phyloP scores from a whole-genome alignment of 2,329 filamentous ascomycete species.

The Colletotrichum coccodes region DNA sequence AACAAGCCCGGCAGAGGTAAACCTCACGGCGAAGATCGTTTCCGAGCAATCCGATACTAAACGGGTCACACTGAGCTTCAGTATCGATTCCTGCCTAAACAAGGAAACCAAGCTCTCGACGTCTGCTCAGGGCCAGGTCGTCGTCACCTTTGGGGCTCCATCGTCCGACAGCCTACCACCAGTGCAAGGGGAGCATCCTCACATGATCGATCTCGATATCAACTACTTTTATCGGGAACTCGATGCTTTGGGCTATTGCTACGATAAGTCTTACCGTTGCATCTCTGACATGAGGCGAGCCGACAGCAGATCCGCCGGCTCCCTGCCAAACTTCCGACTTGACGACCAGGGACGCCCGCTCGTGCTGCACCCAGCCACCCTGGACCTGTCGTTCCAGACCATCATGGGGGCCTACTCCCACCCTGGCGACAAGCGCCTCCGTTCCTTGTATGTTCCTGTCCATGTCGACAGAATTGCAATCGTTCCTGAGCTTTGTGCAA shows the following conservation, averaged over 20 bases:
- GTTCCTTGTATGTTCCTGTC: slow-evolving; percentile 42
- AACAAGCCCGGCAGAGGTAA: slow-evolving; percentile 1
- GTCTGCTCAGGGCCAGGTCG: too few relatives aligned
- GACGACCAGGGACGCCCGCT: neutral
- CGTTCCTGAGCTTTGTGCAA: neutral
- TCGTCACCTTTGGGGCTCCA: too few relatives aligned
- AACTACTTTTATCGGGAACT: slow-evolving; percentile 3
- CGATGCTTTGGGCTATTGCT: neutral
- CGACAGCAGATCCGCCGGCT: neutral
- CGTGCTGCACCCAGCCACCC: slow-evolving; percentile 43
- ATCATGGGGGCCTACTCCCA: slow-evolving; percentile 42
- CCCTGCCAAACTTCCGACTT: neutral
- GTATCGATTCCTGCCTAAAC: too few relatives aligned
- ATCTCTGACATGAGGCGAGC: neutral
- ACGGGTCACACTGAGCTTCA: too few relatives aligned
- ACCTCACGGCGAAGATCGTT: neutral
- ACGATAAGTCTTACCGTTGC: neutral
- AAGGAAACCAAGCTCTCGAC: too few relatives aligned
- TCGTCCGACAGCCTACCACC: too few relatives aligned
- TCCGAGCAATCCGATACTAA: too few relatives aligned
- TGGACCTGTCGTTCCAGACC: slow-evolving; percentile 48
- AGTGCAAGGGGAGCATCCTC: too few relatives aligned
- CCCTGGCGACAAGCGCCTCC: slow-evolving; percentile 44
- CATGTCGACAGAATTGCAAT: slow-evolving; percentile 33
- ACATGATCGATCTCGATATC: neutral